These are phyloP conservation scores for Leccinum fallax DNA, from an alignment of 1,284 basidiomycete genomes.

Conservation along the genomic window DNA sequence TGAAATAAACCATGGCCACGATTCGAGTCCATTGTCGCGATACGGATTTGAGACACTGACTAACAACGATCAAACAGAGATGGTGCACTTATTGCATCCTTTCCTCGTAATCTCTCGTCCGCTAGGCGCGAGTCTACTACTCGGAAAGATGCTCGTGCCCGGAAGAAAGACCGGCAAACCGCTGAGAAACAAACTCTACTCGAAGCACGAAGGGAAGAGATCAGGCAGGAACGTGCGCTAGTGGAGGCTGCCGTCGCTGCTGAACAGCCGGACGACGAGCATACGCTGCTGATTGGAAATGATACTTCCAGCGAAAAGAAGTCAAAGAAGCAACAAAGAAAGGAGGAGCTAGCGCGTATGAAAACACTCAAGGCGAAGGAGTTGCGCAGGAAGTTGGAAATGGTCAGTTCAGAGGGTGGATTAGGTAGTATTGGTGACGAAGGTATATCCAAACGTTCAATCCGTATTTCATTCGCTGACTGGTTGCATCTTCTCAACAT, in stretches of 20 bases:
- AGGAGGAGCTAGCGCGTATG: conserved; percentile 78
- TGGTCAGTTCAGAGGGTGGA: conserved; percentile 69
- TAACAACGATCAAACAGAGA: conserved; percentile 47
- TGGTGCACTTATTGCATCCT: conserved; percentile 72
- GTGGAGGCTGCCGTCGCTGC: conserved; percentile 22
- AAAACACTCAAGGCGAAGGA: conserved; percentile 88
- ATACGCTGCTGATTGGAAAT: not conserved
- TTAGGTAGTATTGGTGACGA: conserved; percentile 40
- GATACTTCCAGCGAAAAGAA: conserved; percentile 40
- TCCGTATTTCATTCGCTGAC: not conserved
- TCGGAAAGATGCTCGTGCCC: conserved; percentile 80
- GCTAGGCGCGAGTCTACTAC: conserved; percentile 81
- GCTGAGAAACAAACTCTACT: conserved; percentile 80
- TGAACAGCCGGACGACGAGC: not conserved
- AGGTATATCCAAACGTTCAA: conserved; percentile 36
- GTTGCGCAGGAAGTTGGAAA: conserved; percentile 73
- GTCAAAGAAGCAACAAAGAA: conserved; percentile 42
- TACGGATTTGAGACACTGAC: not conserved
- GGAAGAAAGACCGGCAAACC: conserved; percentile 77
- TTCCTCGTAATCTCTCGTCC: conserved; percentile 74
- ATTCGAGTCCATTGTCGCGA: not conserved
- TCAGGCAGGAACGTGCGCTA: conserved; percentile 67
- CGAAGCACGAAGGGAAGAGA: conserved; percentile 77
- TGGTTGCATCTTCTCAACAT: not conserved
- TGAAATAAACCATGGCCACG: not conserved